phyloP scores from a whole-genome alignment of 1,284 basidiomycete genomes.

The Lignosus rhinocerotis region DNA sequence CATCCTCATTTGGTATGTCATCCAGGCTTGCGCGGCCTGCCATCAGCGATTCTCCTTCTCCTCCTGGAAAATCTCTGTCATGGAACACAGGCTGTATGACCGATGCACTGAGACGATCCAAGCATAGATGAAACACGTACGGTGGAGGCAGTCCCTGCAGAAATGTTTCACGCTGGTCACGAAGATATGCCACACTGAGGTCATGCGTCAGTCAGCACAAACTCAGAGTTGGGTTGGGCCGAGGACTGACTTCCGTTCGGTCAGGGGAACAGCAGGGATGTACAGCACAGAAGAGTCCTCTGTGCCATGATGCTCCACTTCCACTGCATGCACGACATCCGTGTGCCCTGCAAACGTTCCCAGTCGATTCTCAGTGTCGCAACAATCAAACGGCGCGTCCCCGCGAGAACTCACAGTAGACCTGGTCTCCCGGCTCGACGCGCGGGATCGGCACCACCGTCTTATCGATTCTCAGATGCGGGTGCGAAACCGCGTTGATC shows the following conservation, averaged over 20 bases:
- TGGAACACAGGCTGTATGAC: not conserved
- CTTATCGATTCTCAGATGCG: conserved; percentile 62
- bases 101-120: not conserved
- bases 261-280: conserved; percentile 77
- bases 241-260: conserved; percentile 53
- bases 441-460: conserved; percentile 53
- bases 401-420: conserved; percentile 53
- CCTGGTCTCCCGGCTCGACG: conserved; percentile 74
- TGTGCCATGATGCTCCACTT: conserved; percentile 57
- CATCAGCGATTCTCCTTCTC: conserved; percentile 66
- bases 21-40: conserved; percentile 44
- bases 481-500: conserved; percentile 62
- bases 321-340: conserved; percentile 75
- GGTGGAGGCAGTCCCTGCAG: conserved; percentile 58
- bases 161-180: conserved; percentile 60
- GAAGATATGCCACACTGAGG: conserved; percentile 58
- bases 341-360: conserved; percentile 48
- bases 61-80: conserved; percentile 71
- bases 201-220: not conserved
- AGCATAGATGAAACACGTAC: conserved; percentile 34
- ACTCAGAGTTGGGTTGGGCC: not conserved
- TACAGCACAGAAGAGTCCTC: conserved; percentile 77
- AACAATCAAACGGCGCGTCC: not conserved
- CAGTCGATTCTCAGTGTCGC: not conserved
- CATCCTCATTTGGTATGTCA: conserved; percentile 43